These are phyloP conservation scores for Umbelopsis sp. DNA, from an alignment of 371 early-diverging fungal genomes.

Conservation along the genomic window DNA sequence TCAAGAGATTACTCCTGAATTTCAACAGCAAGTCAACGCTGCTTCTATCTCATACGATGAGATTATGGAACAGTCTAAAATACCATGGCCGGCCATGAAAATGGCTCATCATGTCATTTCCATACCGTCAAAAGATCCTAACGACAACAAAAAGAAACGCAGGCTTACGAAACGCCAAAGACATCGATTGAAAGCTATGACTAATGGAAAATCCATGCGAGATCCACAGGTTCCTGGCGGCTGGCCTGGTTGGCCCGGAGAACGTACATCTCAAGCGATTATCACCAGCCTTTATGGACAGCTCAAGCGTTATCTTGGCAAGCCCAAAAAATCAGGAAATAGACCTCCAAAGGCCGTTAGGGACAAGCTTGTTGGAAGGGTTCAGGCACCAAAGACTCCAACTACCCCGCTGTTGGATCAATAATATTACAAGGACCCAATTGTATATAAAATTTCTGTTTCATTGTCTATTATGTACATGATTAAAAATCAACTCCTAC, in stretches of 20 bases:
- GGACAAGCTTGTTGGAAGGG: neutral
- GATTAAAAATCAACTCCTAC: too few relatives aligned
- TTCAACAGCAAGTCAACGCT: conserved; percentile 29
- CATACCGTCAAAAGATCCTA: conserved; percentile 21
- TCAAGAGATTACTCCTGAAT: conserved; percentile 46
- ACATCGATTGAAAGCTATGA: conserved; percentile 45
- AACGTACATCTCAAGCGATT: conserved; percentile 35
- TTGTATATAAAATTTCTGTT: neutral
- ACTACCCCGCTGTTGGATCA: neutral
- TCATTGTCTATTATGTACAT: neutral
- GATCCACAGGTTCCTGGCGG: conserved; percentile 38
- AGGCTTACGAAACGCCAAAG: conserved; percentile 47
- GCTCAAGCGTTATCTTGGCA: neutral
- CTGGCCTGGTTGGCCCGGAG: conserved; percentile 59
- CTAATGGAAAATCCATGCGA: conserved; percentile 43
- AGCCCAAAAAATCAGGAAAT: neutral
- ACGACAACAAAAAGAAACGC: conserved; percentile 29
- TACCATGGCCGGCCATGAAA: conserved; percentile 33
- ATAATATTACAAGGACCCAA: neutral
- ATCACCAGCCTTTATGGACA: conserved; percentile 19
- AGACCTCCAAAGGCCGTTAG: neutral
- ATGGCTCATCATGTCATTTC: conserved; percentile 32
- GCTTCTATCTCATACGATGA: conserved; percentile 33
- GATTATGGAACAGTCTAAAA: conserved; percentile 37
- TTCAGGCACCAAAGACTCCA: neutral